Base-by-base conservation (phyloP, 306 rosid genomes). In the Canavalia ensiformis region DNA sequence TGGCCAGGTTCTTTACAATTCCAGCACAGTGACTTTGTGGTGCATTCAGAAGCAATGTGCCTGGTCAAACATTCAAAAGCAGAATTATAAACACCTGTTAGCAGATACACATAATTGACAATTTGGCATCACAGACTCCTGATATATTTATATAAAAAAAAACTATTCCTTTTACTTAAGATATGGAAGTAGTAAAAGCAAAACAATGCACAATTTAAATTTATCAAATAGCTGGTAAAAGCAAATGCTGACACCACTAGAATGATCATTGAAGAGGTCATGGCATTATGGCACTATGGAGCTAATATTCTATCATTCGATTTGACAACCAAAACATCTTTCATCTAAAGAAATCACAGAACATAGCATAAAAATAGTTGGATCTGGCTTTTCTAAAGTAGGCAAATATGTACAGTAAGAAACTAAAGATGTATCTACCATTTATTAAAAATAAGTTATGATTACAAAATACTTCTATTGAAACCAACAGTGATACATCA, bases 1-100 rank as follows among this genome's bases (percentile, higher is more conserved):
- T 95, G 99, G 18, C 99, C 99, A 29, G 98, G 93, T 84, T 95
- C 99, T 52, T 97, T 90, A 81, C 99, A 95, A 76, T 95, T 95
- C 99, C 99, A 95, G 85, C 98, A 95, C 72, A 95, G 88, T 0
- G 99, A 91, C 78, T 95, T 95, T 6, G 98, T 93, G 70, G 96
- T 86, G 82, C 99, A 95, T 87, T 95, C 99, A 18, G 98, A 90
- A 84, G 97, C 98, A 83, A 95, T 90, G 88, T 95, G 99, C 91
- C 99, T 95, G 76, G 33, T 37, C 57, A 86, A 62, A 74, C 65
- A 84, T 74, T 57, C 29, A 63, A 25, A 79, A 47, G 55, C 13
- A 56, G 8, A 67, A 66, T 64, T 7, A 68, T 35, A 72, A 57
- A 76, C 11, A 12, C 41, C 60, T 52, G 41, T 60, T 9, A 47